Percentiles rank a stretch among this genome's conserved stretches.
These are phyloP conservation scores for Aschersonia sp. DNA, from an alignment of 2,329 filamentous ascomycete genomes.

Conservation along the genomic window DNA sequence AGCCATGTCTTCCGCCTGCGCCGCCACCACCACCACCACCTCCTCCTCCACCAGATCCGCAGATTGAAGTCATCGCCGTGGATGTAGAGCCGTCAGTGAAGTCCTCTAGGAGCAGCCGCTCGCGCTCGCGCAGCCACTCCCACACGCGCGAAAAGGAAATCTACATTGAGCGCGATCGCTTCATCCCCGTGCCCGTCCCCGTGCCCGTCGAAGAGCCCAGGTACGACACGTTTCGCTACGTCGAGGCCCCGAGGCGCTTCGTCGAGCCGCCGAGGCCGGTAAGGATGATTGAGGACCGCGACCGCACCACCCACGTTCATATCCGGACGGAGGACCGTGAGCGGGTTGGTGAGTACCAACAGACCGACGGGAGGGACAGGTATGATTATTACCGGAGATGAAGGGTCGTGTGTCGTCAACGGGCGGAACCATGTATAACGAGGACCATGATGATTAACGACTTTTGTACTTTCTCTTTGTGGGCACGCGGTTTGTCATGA, in stretches of 20 bases:
- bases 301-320: conserved; percentile 6
- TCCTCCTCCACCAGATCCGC: conserved; percentile 11
- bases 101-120: conserved; percentile 11
- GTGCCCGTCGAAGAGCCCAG: conserved; percentile 14
- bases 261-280: conserved; percentile 12
- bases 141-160: conserved; percentile 26
- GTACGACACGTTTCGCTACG: conserved; percentile 37
- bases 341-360: conserved; percentile 17
- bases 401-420: neutral
- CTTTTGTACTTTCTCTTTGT: neutral
- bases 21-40: conserved; percentile 5
- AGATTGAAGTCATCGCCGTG: conserved; percentile 24
- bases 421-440: neutral
- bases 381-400: conserved; percentile 3
- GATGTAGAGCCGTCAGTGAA: conserved; percentile 16
- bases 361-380: conserved; percentile 1
- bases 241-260: conserved; percentile 29
- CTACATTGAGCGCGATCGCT: conserved; percentile 35
- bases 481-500: neutral
- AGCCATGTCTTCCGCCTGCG: conserved; percentile 1
- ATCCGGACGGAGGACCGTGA: conserved; percentile 19
- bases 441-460: neutral
- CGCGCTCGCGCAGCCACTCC: conserved; percentile 12
- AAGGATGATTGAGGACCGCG: conserved; percentile 16
- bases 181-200: conserved; percentile 27